A percentile compares a stretch with the other conserved stretches of the same genome.
Conservation (phyloP, 23 red algal species). For the Gracilaria gracilis region DNA sequence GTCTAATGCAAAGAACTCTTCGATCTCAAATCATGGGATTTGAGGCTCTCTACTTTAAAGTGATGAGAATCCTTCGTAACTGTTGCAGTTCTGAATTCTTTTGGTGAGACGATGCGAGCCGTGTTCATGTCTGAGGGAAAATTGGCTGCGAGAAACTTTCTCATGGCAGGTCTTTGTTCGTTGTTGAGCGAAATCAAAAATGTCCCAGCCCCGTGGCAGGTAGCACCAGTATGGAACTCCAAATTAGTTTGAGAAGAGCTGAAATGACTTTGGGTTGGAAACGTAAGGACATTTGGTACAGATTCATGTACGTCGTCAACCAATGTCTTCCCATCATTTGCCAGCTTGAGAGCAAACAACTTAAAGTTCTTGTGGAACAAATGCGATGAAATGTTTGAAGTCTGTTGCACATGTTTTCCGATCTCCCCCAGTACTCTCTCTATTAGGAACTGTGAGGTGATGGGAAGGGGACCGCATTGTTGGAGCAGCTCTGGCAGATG, state of each 20-base stretch:
- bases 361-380: constrained; percentile 23
- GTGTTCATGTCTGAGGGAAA: background rate
- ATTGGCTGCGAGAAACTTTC: background rate
- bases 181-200: background rate
- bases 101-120: background rate
- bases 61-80: background rate
- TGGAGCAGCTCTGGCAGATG: constrained; percentile 7
- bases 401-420: background rate
- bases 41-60: background rate
- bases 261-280: background rate
- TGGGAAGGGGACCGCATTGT: constrained; percentile 12
- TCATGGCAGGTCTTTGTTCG: background rate
- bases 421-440: constrained; percentile 21
- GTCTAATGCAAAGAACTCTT: background rate
- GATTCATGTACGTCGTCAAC: background rate
- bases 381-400: background rate
- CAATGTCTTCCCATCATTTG: constrained; percentile 5
- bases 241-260: background rate
- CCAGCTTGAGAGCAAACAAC: constrained; percentile 26
- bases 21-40: background rate
- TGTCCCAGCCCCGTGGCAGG: background rate
- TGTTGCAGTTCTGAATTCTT: background rate
- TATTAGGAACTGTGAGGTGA: constrained; percentile 4
- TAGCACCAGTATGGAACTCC: background rate
- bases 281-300: background rate